A percentile compares a stretch with the other conserved stretches of the same genome.
These are phyloP conservation scores for Colletotrichum euphorbiae DNA, from an alignment of 2,329 filamentous ascomycete species.

Conservation along the genomic window DNA sequence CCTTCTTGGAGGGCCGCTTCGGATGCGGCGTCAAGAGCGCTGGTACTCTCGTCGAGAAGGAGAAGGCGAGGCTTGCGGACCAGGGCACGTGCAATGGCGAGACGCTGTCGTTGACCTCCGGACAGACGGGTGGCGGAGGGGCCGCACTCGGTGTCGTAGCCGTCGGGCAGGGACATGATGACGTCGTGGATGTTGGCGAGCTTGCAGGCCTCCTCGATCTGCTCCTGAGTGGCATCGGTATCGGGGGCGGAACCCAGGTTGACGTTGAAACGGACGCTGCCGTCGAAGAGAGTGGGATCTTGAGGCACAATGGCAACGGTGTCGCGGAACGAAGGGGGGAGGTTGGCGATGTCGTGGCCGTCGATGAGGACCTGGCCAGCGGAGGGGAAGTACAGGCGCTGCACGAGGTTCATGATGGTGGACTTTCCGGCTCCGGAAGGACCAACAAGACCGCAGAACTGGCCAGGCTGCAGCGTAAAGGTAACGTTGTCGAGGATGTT, in stretches of 20 bases:
- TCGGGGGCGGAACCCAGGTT: constrained; percentile 65
- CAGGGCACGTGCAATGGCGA: constrained; percentile 82
- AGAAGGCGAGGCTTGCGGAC: constrained; percentile 78
- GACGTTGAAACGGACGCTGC: constrained; percentile 67
- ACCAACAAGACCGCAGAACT: constrained; percentile 57
- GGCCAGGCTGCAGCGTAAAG: constrained; percentile 51
- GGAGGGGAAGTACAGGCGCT: constrained; percentile 65
- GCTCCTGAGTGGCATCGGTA: constrained; percentile 65
- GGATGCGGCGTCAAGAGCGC: constrained; percentile 78
- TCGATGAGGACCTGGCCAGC: constrained; percentile 65
- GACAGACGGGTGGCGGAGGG: constrained; percentile 81
- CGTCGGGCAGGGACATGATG: constrained; percentile 70
- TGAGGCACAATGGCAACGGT: constrained; percentile 68
- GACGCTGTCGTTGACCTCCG: constrained; percentile 82
- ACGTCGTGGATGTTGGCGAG: constrained; percentile 78
- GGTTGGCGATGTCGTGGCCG: constrained; percentile 56
- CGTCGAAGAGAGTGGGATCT: constrained; percentile 68
- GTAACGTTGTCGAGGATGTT: constrained; percentile 58
- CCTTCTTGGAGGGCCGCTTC: constrained; percentile 75
- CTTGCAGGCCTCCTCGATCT: constrained; percentile 74
- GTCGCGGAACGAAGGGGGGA: constrained; percentile 56
- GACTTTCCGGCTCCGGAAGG: constrained; percentile 61
- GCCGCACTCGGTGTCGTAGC: constrained; percentile 75
- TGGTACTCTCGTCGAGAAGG: constrained; percentile 85
- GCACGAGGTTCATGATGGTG: constrained; percentile 59